Evolutionary conservation across 768 basidiomycete genomes (phyloP), one percentile per base, ranked within the genome.

Genomic region (Obba rivulosa): DNA sequence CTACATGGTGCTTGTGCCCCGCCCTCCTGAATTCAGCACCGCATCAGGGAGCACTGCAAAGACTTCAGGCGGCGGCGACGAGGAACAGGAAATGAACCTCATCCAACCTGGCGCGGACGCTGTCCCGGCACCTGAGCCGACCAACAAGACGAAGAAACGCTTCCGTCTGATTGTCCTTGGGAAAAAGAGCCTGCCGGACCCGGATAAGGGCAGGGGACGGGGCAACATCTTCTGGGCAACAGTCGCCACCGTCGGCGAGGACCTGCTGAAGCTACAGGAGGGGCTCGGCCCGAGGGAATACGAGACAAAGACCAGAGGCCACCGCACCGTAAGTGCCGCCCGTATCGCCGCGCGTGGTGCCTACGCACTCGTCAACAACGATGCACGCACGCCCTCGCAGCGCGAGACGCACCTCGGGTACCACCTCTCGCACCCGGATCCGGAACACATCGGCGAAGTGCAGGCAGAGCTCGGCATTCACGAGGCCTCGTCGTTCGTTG

Each of bases 271-370:
- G 21, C 57, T 83, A 21, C 76, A 77, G 53, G 65, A 72, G 45
- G 74, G 74, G 0, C 55, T 83, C 10, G 78, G 75, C 0, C 69
- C 66, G 41, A 76, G 73, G 57, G 67, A 67, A 2, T 83, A 81
- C 54, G 75, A 81, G 55, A 85, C 82, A 0, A 81, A 81, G 62
- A 84, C 81, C 8, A 65, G 74, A 62, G 79, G 79, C 77, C 31
- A 31, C 65, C 21, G 4, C 7, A 11, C 28, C 20, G n/a, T 77
- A 50, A 75, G 65, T 3, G 67, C 76, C 0, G 74, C 73, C 0
- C 75, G 81, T 5, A 67, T 81, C 18, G 79, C 72, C 2, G 82
- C 74, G 0, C 68, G 79, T 3, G 81, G 83, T 1, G 79, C 70
- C 17, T 83, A 85, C 57, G 77, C 75, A 13, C 73, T 83, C 25